Percentiles rank a stretch among this genome's conserved stretches.
Evolutionary conservation across 352 stramenopile genomes (phyloP).

Genomic region (Aphanomyces astaci): DNA sequence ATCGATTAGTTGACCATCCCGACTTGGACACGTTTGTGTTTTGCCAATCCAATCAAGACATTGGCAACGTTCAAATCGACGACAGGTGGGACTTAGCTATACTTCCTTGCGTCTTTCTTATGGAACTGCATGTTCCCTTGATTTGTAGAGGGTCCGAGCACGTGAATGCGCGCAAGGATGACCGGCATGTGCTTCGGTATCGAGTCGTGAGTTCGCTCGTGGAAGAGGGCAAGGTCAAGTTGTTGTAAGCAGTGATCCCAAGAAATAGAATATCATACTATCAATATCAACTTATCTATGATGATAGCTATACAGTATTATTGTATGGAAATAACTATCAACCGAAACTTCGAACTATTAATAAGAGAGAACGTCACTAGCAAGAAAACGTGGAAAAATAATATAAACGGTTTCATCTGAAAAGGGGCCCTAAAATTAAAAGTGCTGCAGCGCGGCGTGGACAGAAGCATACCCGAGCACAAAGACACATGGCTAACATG

Average conservation of each 20-base stretch:
- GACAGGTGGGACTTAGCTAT: conserved; percentile 32
- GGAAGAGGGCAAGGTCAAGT: conserved; percentile 40
- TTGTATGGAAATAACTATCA: no score
- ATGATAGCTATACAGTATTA: no score
- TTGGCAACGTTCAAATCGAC: conserved; percentile 56
- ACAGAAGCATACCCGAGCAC: conserved; percentile 20
- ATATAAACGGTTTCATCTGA: no score
- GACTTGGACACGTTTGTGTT: conserved; percentile 79
- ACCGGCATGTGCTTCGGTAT: conserved; percentile 74
- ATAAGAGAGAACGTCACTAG: no score
- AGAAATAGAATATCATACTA: no score
- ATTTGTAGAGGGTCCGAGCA: conserved; percentile 40
- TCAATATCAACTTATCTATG: no score
- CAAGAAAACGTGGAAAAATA: conserved; percentile 58
- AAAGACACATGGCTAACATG: conserved; percentile 1
- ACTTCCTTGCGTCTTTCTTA: not conserved
- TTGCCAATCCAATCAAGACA: conserved; percentile 51
- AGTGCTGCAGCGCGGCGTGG: conserved; percentile 53
- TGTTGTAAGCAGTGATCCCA: conserved; percentile 30
- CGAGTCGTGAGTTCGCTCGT: conserved; percentile 49
- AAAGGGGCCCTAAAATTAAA: conserved; percentile 49
- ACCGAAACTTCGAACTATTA: no score
- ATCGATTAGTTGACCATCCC: conserved; percentile 44
- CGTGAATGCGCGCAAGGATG: conserved; percentile 43
- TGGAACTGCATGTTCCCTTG: no score